Conservation (phyloP, 306 rosid species). For the Castanea crenata region DNA sequence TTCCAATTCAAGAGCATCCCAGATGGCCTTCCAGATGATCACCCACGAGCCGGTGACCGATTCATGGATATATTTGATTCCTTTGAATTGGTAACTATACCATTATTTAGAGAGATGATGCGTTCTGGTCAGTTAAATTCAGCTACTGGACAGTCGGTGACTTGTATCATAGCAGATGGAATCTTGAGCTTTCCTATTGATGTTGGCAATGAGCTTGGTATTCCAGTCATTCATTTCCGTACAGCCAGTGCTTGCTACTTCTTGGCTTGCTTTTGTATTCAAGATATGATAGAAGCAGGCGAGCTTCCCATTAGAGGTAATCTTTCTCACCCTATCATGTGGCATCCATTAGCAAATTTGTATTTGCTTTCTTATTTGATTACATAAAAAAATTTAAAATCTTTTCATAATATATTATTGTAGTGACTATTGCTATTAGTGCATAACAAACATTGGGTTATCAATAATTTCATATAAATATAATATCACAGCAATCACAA, state of each 20-base stretch:
- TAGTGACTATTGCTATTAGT: too few relatives aligned
- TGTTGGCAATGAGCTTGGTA: conserved; percentile 20
- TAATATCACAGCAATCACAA: too few relatives aligned
- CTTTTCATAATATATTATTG: too few relatives aligned
- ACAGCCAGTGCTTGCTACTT: conserved; percentile 32
- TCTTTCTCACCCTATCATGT: background rate
- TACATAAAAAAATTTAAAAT: too few relatives aligned
- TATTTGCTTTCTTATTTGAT: too few relatives aligned
- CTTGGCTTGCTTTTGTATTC: conserved; percentile 41
- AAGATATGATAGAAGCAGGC: conserved; percentile 19
- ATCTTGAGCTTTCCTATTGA: conserved; percentile 31
- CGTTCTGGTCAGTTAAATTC: background rate
- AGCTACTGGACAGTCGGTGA: background rate
- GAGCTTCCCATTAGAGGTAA: conserved; percentile 56
- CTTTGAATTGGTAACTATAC: conserved; percentile 7
- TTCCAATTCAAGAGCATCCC: conserved; percentile 33
- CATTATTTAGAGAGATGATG: conserved; percentile 29
- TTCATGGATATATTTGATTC: background rate
- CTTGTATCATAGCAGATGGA: conserved; percentile 46
- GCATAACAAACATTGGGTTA: too few relatives aligned
- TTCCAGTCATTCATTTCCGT: conserved; percentile 42
- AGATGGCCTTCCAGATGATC: conserved; percentile 27
- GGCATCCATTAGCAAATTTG: too few relatives aligned
- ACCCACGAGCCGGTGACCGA: background rate
- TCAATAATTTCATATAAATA: too few relatives aligned